phyloP scores from a whole-genome alignment of 805 yeast species.

The Candida sakaeoensis region DNA sequence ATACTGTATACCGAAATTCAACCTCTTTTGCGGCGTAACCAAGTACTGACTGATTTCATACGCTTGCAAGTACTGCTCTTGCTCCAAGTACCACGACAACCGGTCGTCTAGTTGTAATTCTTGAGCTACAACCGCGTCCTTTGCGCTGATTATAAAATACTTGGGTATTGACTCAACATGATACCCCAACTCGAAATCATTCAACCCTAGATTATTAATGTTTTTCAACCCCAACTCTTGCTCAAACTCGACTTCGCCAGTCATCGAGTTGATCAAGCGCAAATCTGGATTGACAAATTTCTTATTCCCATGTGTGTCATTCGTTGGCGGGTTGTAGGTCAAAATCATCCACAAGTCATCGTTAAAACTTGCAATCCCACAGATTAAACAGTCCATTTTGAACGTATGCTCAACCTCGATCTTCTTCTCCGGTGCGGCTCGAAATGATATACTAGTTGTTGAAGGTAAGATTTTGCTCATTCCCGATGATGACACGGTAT shows the following conservation, averaged over 20 bases:
- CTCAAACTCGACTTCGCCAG: conserved; percentile 70
- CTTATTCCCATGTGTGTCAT: conserved; percentile 15
- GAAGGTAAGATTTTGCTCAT: conserved; percentile 44
- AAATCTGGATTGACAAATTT: conserved; percentile 64
- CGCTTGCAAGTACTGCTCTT: conserved; percentile 57
- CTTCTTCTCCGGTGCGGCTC: conserved; percentile 41
- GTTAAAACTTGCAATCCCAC: conserved; percentile 75
- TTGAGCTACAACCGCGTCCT: conserved; percentile 74
- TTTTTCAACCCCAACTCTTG: conserved; percentile 72
- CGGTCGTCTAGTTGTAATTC: conserved; percentile 69
- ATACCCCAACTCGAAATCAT: conserved; percentile 72
- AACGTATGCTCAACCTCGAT: conserved; percentile 47
- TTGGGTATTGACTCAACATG: conserved; percentile 39
- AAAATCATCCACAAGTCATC: conserved; percentile 66
- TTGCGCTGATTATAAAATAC: conserved; percentile 73
- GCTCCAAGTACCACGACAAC: conserved; percentile 65
- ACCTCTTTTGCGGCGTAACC: conserved; percentile 46
- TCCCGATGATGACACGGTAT: conserved; percentile 21
- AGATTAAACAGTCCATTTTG: conserved; percentile 51
- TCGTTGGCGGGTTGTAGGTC: conserved; percentile 44
- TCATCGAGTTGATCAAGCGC: conserved; percentile 57
- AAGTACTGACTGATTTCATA: conserved; percentile 72
- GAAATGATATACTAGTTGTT: conserved; percentile 51
- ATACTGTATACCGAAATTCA: conserved; percentile 59
- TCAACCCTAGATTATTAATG: conserved; percentile 59